A percentile compares a stretch with the other conserved stretches of the same genome.
Conservation (phyloP, 306 rosid genomes). For the Mucuna pruriens region DNA sequence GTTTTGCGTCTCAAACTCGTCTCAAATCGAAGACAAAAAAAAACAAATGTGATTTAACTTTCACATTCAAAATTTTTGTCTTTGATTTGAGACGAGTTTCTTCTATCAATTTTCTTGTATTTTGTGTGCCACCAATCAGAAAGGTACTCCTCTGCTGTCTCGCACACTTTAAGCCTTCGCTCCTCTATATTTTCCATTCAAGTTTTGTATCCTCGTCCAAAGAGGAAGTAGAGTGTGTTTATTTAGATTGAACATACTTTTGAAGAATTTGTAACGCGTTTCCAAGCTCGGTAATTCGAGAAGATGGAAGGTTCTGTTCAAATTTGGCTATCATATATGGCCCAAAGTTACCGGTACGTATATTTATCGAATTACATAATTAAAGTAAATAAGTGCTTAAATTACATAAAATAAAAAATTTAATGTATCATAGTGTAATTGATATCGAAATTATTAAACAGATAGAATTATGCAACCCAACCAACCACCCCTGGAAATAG, state of each 20-base stretch:
- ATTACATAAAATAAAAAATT: background rate
- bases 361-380: background rate
- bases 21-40: background rate
- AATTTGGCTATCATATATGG: background rate
- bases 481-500: background rate
- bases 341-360: background rate
- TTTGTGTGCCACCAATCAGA: background rate
- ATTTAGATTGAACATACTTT: too few relatives aligned
- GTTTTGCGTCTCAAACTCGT: background rate
- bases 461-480: background rate
- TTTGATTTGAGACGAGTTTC: background rate
- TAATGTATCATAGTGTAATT: too few relatives aligned
- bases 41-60: background rate
- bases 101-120: background rate
- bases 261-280: too few relatives aligned
- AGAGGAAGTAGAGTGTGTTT: too few relatives aligned
- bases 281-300: too few relatives aligned
- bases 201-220: too few relatives aligned
- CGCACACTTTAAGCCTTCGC: too few relatives aligned
- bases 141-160: too few relatives aligned
- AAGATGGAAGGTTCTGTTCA: background rate
- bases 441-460: too few relatives aligned
- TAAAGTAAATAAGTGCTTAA: background rate
- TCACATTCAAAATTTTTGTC: background rate
- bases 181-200: too few relatives aligned